Base-by-base conservation (phyloP, 2,329 filamentous ascomycete genomes). In the Didymella segeticola region DNA sequence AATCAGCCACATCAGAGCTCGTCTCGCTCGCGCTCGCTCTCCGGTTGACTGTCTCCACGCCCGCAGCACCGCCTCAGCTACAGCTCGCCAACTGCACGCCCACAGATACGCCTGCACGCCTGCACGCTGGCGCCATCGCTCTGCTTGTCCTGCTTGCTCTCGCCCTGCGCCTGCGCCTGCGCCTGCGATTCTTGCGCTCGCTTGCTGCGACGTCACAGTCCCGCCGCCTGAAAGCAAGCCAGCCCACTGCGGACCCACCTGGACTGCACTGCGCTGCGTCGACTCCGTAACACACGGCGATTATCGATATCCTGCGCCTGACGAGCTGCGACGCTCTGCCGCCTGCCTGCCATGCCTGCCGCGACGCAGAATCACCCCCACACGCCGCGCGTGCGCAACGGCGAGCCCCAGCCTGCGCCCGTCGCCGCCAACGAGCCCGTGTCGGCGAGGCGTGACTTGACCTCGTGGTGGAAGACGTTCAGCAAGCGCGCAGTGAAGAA, bases 391-490 rank as follows among this genome's bases (percentile, higher is more conserved):
- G 74, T 74, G 66, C 76, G 75, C 63, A 72, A 75, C 58, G 74
- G 73, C 54, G 77, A 77, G 53, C 75, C 77, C 41, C 77, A 71
- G 68, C 72, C 71, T 31, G 73, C 66, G 60, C 73, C 77, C 52
- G 75, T 71, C 75, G 78, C 73, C 72, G 82, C 73, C 52, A 76
- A 81, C 53, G 80, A 83, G 67, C 91, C 90, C 34, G 90, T 90
- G 49, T 91, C 91, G 25, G 91, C 87, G 62, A 96, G 89, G 79
- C 87, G 91, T 73, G 92, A 96, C 74, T 81, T 98, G 65, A 89
- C 92, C 66, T 96, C 90, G 56, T 99, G 95, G 95, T 98, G 95
- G 95, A 96, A 92, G 77, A 87, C 88, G 68, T 98, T 99, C 79
- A 95, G 70, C 64, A 76, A 95, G 78, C 84, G 77, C 54, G 75